Percentiles rank a stretch among this genome's conserved stretches.
phyloP scores from a whole-genome alignment of 164 flowering plant species.

The Vitis riparia region DNA sequence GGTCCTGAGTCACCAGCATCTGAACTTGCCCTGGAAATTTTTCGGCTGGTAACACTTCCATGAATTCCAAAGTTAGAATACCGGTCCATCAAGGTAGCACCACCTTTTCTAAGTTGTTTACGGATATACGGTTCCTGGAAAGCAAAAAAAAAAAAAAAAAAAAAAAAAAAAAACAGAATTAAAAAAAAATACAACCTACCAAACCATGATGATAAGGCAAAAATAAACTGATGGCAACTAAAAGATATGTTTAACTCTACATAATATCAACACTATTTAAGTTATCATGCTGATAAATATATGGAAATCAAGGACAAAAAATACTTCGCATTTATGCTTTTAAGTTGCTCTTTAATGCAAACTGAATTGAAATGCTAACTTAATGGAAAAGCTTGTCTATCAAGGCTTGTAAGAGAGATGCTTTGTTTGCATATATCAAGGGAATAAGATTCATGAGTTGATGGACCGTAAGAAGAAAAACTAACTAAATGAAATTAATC shows the following conservation, averaged over 20 bases:
- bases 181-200: background rate
- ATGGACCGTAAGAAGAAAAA: too few species aligned
- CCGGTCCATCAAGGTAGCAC: slow-evolving; percentile 11
- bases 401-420: too few species aligned
- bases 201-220: background rate
- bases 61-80: slow-evolving; percentile 14
- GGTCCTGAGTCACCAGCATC: slow-evolving; percentile 24
- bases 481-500: too few species aligned
- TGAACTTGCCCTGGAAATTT: slow-evolving; percentile 28
- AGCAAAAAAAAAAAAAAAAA: background rate
- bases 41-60: slow-evolving; percentile 13
- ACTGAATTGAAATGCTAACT: background rate
- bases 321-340: background rate
- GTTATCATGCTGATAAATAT: background rate
- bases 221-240: background rate
- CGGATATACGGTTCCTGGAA: slow-evolving; percentile 41
- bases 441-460: too few species aligned
- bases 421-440: too few species aligned
- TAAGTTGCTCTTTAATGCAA: background rate
- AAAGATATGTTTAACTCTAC: background rate
- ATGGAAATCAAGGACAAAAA: too few species aligned
- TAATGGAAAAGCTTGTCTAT: too few species aligned
- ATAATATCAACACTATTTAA: background rate
- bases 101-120: slow-evolving; percentile 28
- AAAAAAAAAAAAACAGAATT: background rate